Evolutionary conservation across 164 flowering plant genomes (phyloP).

Genomic region (Vitis labrusca): DNA sequence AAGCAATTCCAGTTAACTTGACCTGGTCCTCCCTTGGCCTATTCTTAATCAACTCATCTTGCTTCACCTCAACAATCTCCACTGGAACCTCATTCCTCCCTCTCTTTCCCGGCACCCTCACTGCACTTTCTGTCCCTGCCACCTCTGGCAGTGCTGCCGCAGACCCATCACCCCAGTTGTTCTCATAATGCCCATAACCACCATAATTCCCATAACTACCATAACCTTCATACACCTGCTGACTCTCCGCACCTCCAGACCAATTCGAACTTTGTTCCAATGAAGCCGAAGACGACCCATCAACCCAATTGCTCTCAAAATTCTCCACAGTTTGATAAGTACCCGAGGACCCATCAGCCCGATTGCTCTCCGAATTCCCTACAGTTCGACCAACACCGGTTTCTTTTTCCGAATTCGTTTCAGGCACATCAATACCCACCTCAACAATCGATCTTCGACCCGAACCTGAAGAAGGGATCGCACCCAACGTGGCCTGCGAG

Average conservation of each 20-base stretch:
- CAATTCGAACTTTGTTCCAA: slow-evolving; percentile 12
- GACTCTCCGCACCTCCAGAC: slow-evolving; percentile 15
- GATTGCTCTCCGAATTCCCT: not conserved
- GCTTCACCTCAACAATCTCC: slow-evolving; percentile 89
- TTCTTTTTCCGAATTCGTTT: slow-evolving; percentile 8
- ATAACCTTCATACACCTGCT: slow-evolving; percentile 22
- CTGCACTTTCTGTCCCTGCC: slow-evolving; percentile 18
- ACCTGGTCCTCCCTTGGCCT: slow-evolving; percentile 83
- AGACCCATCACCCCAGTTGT: slow-evolving; percentile 36
- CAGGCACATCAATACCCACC: slow-evolving; percentile 31
- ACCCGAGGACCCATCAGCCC: slow-evolving; percentile 3
- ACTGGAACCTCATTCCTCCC: slow-evolving; percentile 66
- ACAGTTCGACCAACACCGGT: not conserved
- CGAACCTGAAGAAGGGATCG: slow-evolving; percentile 36
- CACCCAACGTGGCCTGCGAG: slow-evolving; percentile 44
- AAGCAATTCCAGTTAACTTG: slow-evolving; percentile 82
- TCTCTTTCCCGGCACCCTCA: slow-evolving; percentile 52
- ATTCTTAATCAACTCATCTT: slow-evolving; percentile 91
- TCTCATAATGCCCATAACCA: slow-evolving; percentile 31
- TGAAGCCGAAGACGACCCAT: slow-evolving; percentile 4
- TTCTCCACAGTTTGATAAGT: not conserved
- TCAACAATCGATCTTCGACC: slow-evolving; percentile 63
- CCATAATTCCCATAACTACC: slow-evolving; percentile 19
- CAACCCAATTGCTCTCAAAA: not conserved
- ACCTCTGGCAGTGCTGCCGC: slow-evolving; percentile 9